Conservation (phyloP, 306 rosid genomes). For the Canavalia gladiata region DNA sequence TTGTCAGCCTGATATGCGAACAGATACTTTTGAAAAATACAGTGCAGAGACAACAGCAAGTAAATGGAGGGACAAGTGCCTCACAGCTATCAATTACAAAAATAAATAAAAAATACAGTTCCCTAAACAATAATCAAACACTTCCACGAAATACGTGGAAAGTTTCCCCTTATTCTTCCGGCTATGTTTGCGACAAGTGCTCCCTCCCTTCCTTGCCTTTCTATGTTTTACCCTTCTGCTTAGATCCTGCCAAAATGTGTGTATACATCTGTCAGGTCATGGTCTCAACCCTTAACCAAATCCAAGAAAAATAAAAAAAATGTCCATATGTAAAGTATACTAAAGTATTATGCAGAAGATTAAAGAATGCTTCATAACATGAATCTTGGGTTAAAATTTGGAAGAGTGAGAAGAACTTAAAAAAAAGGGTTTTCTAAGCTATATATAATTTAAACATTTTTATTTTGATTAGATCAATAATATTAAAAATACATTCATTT, state of each 20-base stretch:
- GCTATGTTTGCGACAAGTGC: not conserved
- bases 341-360: not conserved
- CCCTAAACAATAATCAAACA: slow-evolving; percentile 37
- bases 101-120: slow-evolving; percentile 4
- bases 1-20: not conserved
- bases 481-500: too few relatives aligned
- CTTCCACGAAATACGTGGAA: slow-evolving; percentile 3
- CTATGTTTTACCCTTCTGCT: slow-evolving; percentile 20
- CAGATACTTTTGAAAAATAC: slow-evolving; percentile 18
- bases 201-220: slow-evolving; percentile 17
- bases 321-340: not conserved
- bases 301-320: not conserved
- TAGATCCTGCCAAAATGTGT: slow-evolving; percentile 35
- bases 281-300: not conserved
- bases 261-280: slow-evolving; percentile 10
- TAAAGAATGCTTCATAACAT: slow-evolving; percentile 30
- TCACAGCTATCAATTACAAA: slow-evolving; percentile 36
- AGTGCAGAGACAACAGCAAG: slow-evolving; percentile 16
- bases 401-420: too few relatives aligned
- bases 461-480: too few relatives aligned
- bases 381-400: not conserved
- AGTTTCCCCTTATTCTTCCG: not conserved
- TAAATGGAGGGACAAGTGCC: slow-evolving; percentile 29
- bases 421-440: too few relatives aligned
- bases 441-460: too few relatives aligned